phyloP scores from a whole-genome alignment of 1,284 basidiomycete genomes.

The Thelephora terrestris region DNA sequence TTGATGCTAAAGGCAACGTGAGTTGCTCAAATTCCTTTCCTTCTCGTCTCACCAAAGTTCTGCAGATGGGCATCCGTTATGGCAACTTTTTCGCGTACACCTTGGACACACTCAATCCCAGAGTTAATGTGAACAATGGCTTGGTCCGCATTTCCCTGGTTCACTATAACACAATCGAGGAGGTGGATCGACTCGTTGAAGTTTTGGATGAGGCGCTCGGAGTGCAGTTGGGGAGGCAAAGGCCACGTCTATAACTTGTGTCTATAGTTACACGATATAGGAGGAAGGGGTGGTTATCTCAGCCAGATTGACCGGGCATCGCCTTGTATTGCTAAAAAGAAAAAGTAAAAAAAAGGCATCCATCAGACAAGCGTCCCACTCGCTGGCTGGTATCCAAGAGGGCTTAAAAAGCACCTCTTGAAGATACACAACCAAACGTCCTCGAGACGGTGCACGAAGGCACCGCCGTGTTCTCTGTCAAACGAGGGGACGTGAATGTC shows the following conservation, averaged over 20 bases:
- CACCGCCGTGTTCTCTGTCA: conserved; percentile 62
- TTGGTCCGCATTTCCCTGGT: conserved; percentile 72
- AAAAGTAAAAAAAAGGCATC: conserved; percentile 26
- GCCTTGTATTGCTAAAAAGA: too few species aligned
- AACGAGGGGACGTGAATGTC: conserved; percentile 62
- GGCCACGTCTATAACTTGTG: too few species aligned
- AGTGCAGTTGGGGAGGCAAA: neutral
- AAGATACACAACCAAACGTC: conserved; percentile 52
- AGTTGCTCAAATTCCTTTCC: conserved; percentile 21
- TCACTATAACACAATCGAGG: conserved; percentile 69
- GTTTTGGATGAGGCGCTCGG: conserved; percentile 39
- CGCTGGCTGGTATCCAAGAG: conserved; percentile 36
- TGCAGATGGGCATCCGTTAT: conserved; percentile 63
- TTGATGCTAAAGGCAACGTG: conserved; percentile 52
- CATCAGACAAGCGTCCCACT: conserved; percentile 70
- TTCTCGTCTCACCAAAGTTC: neutral
- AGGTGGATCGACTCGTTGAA: conserved; percentile 48
- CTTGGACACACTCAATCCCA: conserved; percentile 41
- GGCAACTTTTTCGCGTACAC: conserved; percentile 76
- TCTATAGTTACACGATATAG: too few species aligned
- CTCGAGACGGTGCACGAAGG: conserved; percentile 42
- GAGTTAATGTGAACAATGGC: conserved; percentile 50
- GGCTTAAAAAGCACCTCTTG: conserved; percentile 29
- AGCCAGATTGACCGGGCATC: too few species aligned
- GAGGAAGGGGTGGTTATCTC: too few species aligned